These are phyloP conservation scores for Fusarium liriodendri DNA, from an alignment of 2,329 filamentous ascomycete species.

Conservation along the genomic window DNA sequence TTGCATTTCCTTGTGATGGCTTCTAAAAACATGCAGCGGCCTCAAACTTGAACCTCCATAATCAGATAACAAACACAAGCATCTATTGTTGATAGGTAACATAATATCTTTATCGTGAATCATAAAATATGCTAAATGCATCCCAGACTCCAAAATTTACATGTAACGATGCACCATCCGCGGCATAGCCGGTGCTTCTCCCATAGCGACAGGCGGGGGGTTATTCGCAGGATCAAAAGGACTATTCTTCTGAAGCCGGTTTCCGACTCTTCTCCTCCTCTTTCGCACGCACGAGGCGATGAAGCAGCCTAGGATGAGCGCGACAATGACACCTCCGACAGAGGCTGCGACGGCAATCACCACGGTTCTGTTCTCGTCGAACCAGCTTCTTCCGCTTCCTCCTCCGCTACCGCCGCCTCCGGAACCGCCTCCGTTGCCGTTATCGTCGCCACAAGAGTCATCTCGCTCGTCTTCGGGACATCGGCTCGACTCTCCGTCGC, in stretches of 20 bases:
- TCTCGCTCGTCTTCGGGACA: conserved; percentile 21
- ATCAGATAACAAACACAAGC: background rate
- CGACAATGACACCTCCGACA: conserved; percentile 13
- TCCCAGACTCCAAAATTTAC: conserved; percentile 1
- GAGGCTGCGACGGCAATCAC: conserved; percentile 25
- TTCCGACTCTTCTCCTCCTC: background rate
- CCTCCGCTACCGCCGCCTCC: background rate
- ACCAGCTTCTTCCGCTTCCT: conserved; percentile 8
- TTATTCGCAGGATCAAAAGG: conserved; percentile 2
- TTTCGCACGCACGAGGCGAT: conserved; percentile 6
- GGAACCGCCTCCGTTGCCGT: background rate
- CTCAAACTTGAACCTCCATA: background rate
- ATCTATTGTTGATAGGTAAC: background rate
- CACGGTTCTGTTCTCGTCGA: conserved; percentile 28
- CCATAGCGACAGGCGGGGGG: background rate
- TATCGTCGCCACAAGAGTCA: background rate
- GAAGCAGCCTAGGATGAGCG: background rate
- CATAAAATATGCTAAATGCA: background rate
- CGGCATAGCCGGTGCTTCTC: background rate
- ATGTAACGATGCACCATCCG: conserved; percentile 20
- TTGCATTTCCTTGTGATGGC: background rate
- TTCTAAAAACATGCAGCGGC: background rate
- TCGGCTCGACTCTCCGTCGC: conserved; percentile 15
- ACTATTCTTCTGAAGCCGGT: conserved; percentile 3
- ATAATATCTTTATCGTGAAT: background rate